Base-by-base conservation (phyloP, 768 basidiomycete species). In the Termitomyces sp. region DNA sequence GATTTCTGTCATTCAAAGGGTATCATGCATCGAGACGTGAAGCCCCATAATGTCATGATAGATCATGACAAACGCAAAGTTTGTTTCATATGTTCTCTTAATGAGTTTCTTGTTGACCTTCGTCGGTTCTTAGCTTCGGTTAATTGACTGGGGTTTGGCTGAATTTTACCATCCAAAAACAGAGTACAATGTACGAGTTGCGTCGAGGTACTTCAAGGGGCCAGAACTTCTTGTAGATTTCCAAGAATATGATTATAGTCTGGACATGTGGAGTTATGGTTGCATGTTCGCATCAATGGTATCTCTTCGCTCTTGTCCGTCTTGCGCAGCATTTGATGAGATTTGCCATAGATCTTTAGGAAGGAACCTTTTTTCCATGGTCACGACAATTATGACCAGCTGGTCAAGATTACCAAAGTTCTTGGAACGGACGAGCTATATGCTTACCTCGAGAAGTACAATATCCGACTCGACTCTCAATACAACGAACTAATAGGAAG, bases 261-360 rank as follows among this genome's bases (percentile, higher is more conserved):
- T 98, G 63, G 95, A 98, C 70, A 93, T 98, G 92, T 98, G 96
- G 96, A 94, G 92, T 74, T 87, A 90, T 66, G 96, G 96, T 17
- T 98, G 96, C 69, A 98, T 96, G 93, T 97, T 96, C 70, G 96
- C 96, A 9, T 93, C 91, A 17, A 98, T 98, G 96, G 95, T 96
- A 66, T 47, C 57, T 45, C 44, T 57, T 44, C 56, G 54, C 45
- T 22, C 43, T 30, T 34, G 37, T 58, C 42, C 52, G 24, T 51
- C 38, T 60, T 51, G 49, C 26, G 24, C 19, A 26, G 59, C 43
- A 42, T 56, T 58, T 47, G 49, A 53, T 50, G 54, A 22, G 51
- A 44, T 24, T 53, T 40, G 51, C 51, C 50, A 24, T 52, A 98
- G 95, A 98, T 98, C 65, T 98, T 98, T 83, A 85, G 96, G 63